These are phyloP conservation scores for Volvox africanus DNA, from an alignment of 139 green algal species.

Conservation along the genomic window DNA sequence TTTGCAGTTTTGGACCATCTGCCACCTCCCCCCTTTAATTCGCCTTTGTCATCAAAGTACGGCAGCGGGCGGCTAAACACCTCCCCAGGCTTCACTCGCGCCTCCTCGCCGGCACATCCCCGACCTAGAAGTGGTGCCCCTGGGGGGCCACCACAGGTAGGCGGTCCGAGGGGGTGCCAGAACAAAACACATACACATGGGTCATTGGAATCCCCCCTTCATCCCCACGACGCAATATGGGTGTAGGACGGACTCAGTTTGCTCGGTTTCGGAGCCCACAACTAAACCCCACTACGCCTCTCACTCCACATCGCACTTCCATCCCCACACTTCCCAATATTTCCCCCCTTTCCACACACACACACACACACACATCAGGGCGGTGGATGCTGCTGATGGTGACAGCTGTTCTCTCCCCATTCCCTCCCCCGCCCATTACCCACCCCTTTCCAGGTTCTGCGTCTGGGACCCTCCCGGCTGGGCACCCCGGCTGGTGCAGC, in stretches of 20 bases:
- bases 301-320: neutral
- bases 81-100: neutral
- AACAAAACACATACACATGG: too few relatives aligned
- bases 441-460: neutral
- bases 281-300: neutral
- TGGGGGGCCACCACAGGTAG: neutral
- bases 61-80: neutral
- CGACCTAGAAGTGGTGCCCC: neutral
- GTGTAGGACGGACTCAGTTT: too few relatives aligned
- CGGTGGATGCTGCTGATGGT: too few relatives aligned
- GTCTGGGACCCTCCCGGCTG: conserved; percentile 2
- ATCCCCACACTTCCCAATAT: neutral
- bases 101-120: neutral
- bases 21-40: neutral
- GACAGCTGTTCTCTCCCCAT: neutral
- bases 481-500: neutral
- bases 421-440: neutral
- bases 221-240: too few relatives aligned
- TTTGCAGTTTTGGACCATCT: too few relatives aligned
- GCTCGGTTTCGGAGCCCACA: too few relatives aligned
- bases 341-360: too few relatives aligned
- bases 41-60: neutral
- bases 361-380: too few relatives aligned
- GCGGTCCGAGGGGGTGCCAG: too few relatives aligned
- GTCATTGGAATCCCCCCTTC: too few relatives aligned